Evolutionary conservation across 78 protist genomes (phyloP).

Genomic region (Diacronema lutheri): DNA sequence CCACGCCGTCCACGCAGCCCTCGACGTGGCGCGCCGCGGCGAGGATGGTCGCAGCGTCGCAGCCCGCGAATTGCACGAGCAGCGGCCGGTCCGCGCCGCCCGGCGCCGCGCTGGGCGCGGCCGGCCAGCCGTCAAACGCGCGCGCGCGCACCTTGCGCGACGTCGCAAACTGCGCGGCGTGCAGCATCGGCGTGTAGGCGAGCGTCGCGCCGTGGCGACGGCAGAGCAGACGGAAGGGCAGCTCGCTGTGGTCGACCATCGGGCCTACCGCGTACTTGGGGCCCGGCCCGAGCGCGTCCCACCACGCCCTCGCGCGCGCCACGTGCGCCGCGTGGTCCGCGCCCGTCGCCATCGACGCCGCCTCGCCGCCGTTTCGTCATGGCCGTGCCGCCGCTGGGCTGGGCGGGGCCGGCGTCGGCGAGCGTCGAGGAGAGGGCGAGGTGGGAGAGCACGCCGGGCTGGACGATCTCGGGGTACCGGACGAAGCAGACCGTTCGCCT

Average conservation of each 20-base stretch:
- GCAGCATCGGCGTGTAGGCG: conserved; percentile 43
- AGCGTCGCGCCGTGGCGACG: conserved; percentile 23
- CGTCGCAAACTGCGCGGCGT: background rate
- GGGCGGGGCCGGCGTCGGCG: too few relatives aligned
- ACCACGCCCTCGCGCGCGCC: too few relatives aligned
- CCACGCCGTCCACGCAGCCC: conserved; percentile 41
- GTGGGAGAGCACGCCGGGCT: too few relatives aligned
- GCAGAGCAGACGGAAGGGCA: conserved; percentile 48
- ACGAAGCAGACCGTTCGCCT: too few relatives aligned
- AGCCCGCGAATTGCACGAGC: conserved; percentile 75
- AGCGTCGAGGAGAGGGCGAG: too few relatives aligned
- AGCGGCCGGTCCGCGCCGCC: conserved; percentile 72
- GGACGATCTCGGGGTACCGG: too few relatives aligned
- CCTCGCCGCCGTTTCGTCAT: too few relatives aligned
- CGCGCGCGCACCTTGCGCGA: too few relatives aligned
- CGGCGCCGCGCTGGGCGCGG: background rate
- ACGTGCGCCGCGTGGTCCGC: too few relatives aligned
- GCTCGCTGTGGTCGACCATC: conserved; percentile 61
- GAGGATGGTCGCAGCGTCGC: conserved; percentile 62
- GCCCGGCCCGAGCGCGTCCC: too few relatives aligned
- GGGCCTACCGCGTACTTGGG: conserved; percentile 43
- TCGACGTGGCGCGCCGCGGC: conserved; percentile 40
- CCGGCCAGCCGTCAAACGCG: background rate
- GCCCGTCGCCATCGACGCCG: too few relatives aligned
- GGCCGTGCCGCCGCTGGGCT: too few relatives aligned